Conservation (phyloP, 192 early-diverging fungal genomes). For the Entomortierella lignicola region DNA sequence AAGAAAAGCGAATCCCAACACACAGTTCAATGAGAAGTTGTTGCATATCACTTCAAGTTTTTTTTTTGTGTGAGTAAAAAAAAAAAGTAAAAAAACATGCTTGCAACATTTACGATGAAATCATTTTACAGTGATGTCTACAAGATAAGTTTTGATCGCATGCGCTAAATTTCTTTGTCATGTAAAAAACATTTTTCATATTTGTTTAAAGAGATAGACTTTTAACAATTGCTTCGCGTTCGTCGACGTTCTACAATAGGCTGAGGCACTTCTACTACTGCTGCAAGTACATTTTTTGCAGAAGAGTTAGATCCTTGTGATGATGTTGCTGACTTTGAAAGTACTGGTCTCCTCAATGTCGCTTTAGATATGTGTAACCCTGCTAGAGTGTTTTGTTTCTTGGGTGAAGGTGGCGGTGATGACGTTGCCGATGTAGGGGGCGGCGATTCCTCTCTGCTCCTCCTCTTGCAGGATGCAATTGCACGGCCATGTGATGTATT, state of each 20-base stretch:
- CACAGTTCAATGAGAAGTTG: neutral
- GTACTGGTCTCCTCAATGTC: neutral
- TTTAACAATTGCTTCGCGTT: constrained; percentile 3
- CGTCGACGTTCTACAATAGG: constrained; percentile 12
- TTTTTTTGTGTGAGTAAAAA: neutral
- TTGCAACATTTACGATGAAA: too few relatives aligned
- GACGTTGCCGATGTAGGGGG: neutral
- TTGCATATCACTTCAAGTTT: neutral
- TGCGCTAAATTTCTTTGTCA: too few relatives aligned
- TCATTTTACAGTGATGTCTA: too few relatives aligned
- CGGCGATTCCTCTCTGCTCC: neutral
- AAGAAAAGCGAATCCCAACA: constrained; percentile 3
- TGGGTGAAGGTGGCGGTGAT: constrained; percentile 11
- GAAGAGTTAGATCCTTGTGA: neutral
- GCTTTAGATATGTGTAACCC: constrained; percentile 15
- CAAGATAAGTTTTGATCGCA: too few relatives aligned
- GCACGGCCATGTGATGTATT: neutral
- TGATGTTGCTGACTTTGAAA: neutral
- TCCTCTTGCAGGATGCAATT: constrained; percentile 7
- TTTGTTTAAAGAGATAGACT: too few relatives aligned
- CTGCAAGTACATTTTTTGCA: neutral
- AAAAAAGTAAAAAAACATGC: neutral
- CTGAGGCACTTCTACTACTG: neutral
- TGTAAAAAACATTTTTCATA: too few relatives aligned
- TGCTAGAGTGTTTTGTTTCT: constrained; percentile 13